Conservation (phyloP, 768 basidiomycete species). For the Cystobasidiopsis lactophilus region DNA sequence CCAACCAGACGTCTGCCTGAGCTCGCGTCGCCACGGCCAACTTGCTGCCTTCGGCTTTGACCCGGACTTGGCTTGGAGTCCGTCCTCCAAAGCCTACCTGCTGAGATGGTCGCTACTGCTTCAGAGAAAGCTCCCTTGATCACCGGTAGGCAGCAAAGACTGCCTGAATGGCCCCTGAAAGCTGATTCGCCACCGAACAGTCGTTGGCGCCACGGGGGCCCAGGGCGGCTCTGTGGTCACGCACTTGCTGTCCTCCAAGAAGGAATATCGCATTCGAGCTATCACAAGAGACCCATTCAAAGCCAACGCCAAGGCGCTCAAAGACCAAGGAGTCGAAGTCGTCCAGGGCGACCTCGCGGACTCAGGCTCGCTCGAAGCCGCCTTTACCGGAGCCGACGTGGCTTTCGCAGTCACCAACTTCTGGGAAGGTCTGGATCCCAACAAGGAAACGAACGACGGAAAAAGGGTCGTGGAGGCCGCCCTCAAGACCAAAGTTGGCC, state of each 20-base stretch:
- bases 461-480: conserved; percentile 15
- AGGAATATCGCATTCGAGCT: conserved; percentile 17
- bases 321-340: conserved; percentile 1
- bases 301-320: conserved; percentile 9
- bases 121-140: too few relatives aligned
- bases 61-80: too few relatives aligned
- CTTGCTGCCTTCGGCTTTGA: too few relatives aligned
- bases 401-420: conserved; percentile 13
- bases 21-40: too few relatives aligned
- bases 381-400: conserved; percentile 7
- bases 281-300: conserved; percentile 15
- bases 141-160: too few relatives aligned
- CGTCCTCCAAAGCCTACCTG: too few relatives aligned
- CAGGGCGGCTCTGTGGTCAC: conserved; percentile 17
- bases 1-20: too few relatives aligned
- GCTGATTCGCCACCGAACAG: too few relatives aligned
- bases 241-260: conserved; percentile 10
- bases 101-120: too few relatives aligned
- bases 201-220: conserved; percentile 18
- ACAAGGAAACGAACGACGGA: conserved; percentile 10
- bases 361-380: background rate
- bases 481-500: conserved; percentile 10
- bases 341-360: background rate
- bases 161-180: too few relatives aligned
- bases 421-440: conserved; percentile 9